Conservation (phyloP, 768 basidiomycete genomes). For the Panaeolus cyanescens region DNA sequence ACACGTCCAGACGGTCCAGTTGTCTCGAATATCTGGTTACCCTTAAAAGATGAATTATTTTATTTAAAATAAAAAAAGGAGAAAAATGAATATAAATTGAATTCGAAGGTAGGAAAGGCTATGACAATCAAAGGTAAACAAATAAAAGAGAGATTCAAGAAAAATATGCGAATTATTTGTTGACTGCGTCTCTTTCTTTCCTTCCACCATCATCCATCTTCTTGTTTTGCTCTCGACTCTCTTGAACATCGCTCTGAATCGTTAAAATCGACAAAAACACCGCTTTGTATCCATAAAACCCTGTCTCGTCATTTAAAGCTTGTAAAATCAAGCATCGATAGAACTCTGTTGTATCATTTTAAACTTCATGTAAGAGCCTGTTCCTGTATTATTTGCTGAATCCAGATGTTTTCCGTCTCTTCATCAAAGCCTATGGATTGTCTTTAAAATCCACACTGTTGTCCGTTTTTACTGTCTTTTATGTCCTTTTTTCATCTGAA, state of each 20-base stretch:
- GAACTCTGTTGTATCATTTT: conserved; percentile 5
- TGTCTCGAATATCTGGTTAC: neutral
- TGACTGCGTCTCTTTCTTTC: neutral
- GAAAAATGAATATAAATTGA: too few relatives aligned
- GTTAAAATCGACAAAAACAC: conserved; percentile 16
- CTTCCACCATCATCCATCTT: conserved; percentile 5
- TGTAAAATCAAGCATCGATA: conserved; percentile 3
- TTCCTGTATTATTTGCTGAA: conserved; percentile 30
- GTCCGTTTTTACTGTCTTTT: conserved; percentile 21
- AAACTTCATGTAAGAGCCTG: conserved; percentile 37
- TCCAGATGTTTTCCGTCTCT: conserved; percentile 5
- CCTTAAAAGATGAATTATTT: neutral
- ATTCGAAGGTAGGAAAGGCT: too few relatives aligned
- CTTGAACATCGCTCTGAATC: conserved; percentile 12
- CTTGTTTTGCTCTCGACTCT: conserved; percentile 16
- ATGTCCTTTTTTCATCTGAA: conserved; percentile 19
- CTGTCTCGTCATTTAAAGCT: conserved; percentile 1
- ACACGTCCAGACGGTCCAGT: neutral
- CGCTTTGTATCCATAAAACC: conserved; percentile 22
- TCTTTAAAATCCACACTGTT: conserved; percentile 14
- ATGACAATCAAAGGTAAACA: conserved; percentile 19
- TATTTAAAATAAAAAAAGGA: neutral
- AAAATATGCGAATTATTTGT: neutral
- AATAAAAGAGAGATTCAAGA: conserved; percentile 3
- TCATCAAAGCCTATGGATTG: conserved; percentile 2